These are phyloP conservation scores for Monosporascus sp. DNA, from an alignment of 2,329 filamentous ascomycete species.

Conservation along the genomic window DNA sequence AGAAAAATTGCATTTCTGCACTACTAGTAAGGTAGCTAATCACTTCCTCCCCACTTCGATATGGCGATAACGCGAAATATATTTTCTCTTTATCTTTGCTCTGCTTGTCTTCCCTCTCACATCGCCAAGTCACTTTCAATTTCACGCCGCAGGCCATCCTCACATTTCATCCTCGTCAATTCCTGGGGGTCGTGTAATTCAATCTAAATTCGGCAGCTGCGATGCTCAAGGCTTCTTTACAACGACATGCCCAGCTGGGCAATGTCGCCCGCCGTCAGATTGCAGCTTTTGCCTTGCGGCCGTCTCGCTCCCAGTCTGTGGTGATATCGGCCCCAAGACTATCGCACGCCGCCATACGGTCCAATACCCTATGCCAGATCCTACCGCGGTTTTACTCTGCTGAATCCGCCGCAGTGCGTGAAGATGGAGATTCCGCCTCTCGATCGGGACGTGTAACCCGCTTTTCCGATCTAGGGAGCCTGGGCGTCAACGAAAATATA, in stretches of 20 bases:
- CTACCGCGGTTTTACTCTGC: slow-evolving; percentile 18
- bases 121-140: too few relatives aligned
- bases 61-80: too few relatives aligned
- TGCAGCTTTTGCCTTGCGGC: slow-evolving; percentile 13
- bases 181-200: neutral
- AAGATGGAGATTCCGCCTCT: slow-evolving; percentile 8
- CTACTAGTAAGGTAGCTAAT: too few relatives aligned
- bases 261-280: slow-evolving; percentile 20
- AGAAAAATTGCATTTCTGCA: too few relatives aligned
- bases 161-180: too few relatives aligned
- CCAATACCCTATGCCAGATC: slow-evolving; percentile 11
- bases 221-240: slow-evolving; percentile 25
- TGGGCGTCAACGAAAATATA: slow-evolving; percentile 59
- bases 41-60: too few relatives aligned
- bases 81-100: too few relatives aligned
- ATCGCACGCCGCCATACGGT: slow-evolving; percentile 7
- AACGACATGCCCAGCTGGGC: slow-evolving; percentile 25
- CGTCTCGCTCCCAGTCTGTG: slow-evolving; percentile 11
- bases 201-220: neutral
- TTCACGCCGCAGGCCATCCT: too few relatives aligned
- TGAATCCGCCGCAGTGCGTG: slow-evolving; percentile 13
- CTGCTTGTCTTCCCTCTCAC: too few relatives aligned
- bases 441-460: slow-evolving; percentile 25
- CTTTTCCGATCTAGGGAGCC: slow-evolving; percentile 40
- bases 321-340: slow-evolving; percentile 7